Evolutionary conservation across 768 basidiomycete genomes (phyloP), one percentile per base, ranked within the genome.

Genomic region (Tricholoma sp.): DNA sequence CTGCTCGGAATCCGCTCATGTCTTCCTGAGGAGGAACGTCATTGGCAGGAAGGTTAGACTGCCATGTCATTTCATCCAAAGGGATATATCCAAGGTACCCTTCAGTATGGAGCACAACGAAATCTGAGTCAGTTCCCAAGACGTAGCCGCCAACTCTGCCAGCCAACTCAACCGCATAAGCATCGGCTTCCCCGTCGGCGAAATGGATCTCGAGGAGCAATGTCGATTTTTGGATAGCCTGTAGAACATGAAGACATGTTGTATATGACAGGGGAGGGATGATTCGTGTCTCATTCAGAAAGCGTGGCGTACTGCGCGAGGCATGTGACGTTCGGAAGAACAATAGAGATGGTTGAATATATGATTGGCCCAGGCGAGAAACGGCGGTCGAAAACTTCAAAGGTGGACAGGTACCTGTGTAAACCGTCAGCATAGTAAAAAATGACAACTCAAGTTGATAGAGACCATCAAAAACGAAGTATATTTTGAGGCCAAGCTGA

Each of bases 391-490:
- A 74, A 61, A 90, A 86, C 71, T 93, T 93, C 52, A 89, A 71
- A n/a, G 75, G 71, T 0, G 90, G 88, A 52, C 76, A 79, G 31
- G 90, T 77, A 21, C 91, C 91, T 93, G 56, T 55, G 50, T 29
- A 49, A 21, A 39, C 43, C 51, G 35, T 63, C 24, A 67, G 59
- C 43, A 49, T 55, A 35, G 10, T 59, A 5, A 51, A 35, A 52
- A 52, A 24, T 29, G 47, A 35, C 35, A 24, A 11, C 21, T 19
- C 8, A 7, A 21, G 19, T 27, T 27, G 9, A 8, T 39, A 73
- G 79, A 56, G 60, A 92, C 91, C 91, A 66, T 94, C 91, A 62
- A 94, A 93, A 5, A 93, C 91, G 62, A 94, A 88, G 64, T 82
- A 77, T 5, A 90, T 71, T 52, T 74, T 73, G 37, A 91, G 67